Percentiles rank a stretch among this genome's conserved stretches.
Conservation (phyloP, 163 green algal genomes). For the Chlorella variabilis region DNA sequence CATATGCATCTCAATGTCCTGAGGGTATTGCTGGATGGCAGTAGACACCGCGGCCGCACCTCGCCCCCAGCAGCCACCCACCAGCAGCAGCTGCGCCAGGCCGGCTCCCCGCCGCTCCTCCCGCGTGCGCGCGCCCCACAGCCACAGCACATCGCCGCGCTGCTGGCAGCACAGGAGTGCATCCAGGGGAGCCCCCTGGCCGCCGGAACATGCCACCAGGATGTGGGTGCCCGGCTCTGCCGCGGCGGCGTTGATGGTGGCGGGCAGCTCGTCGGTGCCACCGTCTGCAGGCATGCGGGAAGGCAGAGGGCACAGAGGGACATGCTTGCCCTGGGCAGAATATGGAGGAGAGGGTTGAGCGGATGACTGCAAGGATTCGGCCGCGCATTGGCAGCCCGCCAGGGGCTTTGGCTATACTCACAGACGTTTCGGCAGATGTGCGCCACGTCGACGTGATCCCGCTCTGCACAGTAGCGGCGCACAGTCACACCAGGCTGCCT, state of each 20-base stretch:
- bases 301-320: background rate
- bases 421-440: constrained; percentile 38
- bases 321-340: background rate
- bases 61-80: background rate
- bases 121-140: constrained; percentile 34
- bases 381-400: too few species aligned
- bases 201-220: background rate
- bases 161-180: constrained; percentile 38
- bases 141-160: constrained; percentile 29
- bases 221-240: constrained; percentile 15
- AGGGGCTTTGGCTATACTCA: too few species aligned
- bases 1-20: too few species aligned
- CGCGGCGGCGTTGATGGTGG: background rate
- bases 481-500: background rate
- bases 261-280: constrained; percentile 22
- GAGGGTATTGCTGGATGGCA: too few species aligned
- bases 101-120: constrained; percentile 21
- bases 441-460: constrained; percentile 14
- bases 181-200: background rate
- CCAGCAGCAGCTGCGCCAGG: constrained; percentile 29
- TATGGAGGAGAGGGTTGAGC: too few species aligned
- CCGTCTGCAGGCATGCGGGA: constrained; percentile 2
- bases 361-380: too few species aligned
- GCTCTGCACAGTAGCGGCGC: background rate
- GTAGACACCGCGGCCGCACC: too few species aligned